Conservation (phyloP, 306 rosid genomes). For the Trifolium repens region DNA sequence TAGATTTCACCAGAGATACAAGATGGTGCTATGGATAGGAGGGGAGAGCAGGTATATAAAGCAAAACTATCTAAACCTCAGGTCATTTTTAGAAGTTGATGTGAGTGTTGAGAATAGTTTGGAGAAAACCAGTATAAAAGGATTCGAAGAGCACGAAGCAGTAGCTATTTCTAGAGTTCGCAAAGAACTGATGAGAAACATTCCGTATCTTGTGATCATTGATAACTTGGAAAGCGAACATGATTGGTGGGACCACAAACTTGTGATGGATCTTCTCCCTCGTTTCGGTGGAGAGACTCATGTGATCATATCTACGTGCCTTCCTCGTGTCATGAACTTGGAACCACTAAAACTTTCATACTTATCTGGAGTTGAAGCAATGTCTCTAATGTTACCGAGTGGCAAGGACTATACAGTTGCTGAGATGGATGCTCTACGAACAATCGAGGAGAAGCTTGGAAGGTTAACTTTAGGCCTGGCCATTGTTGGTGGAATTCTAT, state of each 20-base stretch:
- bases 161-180: slow-evolving; percentile 77
- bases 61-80: slow-evolving; percentile 81
- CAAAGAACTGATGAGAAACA: slow-evolving; percentile 83
- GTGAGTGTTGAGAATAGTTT: slow-evolving; percentile 69
- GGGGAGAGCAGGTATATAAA: slow-evolving; percentile 83
- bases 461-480: slow-evolving; percentile 84
- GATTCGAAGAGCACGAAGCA: slow-evolving; percentile 86
- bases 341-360: slow-evolving; percentile 83
- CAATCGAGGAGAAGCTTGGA: slow-evolving; percentile 77
- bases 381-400: slow-evolving; percentile 77
- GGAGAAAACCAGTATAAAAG: slow-evolving; percentile 61
- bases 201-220: slow-evolving; percentile 80
- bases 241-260: slow-evolving; percentile 98
- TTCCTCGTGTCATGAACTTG: slow-evolving; percentile 78
- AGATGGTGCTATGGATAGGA: slow-evolving; percentile 86
- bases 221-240: slow-evolving; percentile 89
- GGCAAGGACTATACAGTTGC: slow-evolving; percentile 70
- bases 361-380: slow-evolving; percentile 86
- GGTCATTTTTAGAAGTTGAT: slow-evolving; percentile 78
- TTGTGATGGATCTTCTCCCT: slow-evolving; percentile 95
- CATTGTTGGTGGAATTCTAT: slow-evolving; percentile 71
- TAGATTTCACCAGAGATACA: slow-evolving; percentile 89
- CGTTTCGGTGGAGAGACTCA: slow-evolving; percentile 92
- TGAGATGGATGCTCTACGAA: slow-evolving; percentile 78
- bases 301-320: slow-evolving; percentile 77